Evolutionary conservation across 1,284 basidiomycete species (phyloP), one percentile per base, ranked within the genome.

Genomic region (Malassezia sympodialis): DNA sequence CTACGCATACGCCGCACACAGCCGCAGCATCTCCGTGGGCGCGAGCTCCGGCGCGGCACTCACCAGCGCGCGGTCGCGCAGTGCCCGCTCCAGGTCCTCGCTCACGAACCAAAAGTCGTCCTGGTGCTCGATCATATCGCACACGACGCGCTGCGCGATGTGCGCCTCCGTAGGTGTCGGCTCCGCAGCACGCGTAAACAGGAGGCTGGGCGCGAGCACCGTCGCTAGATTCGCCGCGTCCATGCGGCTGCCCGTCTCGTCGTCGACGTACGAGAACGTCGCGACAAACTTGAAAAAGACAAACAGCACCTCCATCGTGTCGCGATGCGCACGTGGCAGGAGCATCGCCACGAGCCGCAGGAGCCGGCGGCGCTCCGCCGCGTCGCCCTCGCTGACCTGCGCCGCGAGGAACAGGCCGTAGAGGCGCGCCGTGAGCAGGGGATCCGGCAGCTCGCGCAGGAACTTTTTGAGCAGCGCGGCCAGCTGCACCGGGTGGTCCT

Each of bases 251-350:
- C 93, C 93, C 0, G 93, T 96, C 75, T 93, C 90, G 69, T 93
- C 91, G 73, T 98, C 93, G 77, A 94, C 83, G 77, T 98, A 91
- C 42, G 93, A 90, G 76, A 99, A 99, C 4, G 90, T 93, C 5
- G 93, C 93, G 2, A 99, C 93, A 94, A 94, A 99, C 76, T 94
- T 93, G 65, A 99, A 80, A 79, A 99, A 99, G 17, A 96, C 90
- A 72, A 96, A 96, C 41, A 99, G 79, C 44, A 96, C 90, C 77
- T 99, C 93, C 82, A 96, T 84, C 24, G 91, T 96, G 76, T 99
- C 94, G 59, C 94, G 84, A 74, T 99, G 90, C 53, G 83, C 82
- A 76, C 88, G 90, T 14, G 93, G 94, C 65, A 98, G 79, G 3
- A 98, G 79, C 54, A 93, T 79, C 43, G 85, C 85, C 15, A 94